Evolutionary conservation across 2,329 filamentous ascomycete species (phyloP), one percentile per base, ranked within the genome.

Genomic region (Ceratocystis albifundus): DNA sequence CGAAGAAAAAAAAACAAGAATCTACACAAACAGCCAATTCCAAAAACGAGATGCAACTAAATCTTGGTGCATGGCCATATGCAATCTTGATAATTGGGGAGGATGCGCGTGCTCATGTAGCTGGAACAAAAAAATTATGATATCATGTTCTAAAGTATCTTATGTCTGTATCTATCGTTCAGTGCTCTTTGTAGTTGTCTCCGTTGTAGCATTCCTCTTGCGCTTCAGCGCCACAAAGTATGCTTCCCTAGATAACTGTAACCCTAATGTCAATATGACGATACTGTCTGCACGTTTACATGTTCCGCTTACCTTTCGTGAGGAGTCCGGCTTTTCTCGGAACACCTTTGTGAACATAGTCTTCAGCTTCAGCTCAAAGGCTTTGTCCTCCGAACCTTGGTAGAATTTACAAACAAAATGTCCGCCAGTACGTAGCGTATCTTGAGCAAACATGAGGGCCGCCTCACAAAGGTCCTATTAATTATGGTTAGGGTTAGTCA

Each of bases 381-480:
- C 79, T 76, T 89, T 92, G 72, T 97, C 93, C 75, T 96, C 92
- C 4, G 81, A 75, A 2, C 94, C 94, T 74, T 96, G 90, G 75
- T 97, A 99, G 76, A 96, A 99, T 76, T 99, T 99, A 82, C 93
- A 96, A 57, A 99, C 83, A 71, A 99, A 96, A 74, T 96, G 88
- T 1, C 95, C 94, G 22, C 90, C 90, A 2, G 83, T 77, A 71
- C 84, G 87, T 25, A 99, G 81, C 6, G 90, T 94, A 71, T 96
- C 90, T 75, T 86, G 89, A 63, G 88, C 86, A 76, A 99, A 99
- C 15, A 82, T 80, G 55, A 99, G 79, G 3, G 94, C 94, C 28
- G 71, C 90, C 69, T 82, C 78, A 76, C 94, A 99, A 50, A 99
- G 85, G 74, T 96, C 91, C 94, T 97, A 72, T 8, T 2, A 22